These are phyloP conservation scores for Luvunga scandens DNA, from an alignment of 345 rosid genomes.

Conservation along the genomic window DNA sequence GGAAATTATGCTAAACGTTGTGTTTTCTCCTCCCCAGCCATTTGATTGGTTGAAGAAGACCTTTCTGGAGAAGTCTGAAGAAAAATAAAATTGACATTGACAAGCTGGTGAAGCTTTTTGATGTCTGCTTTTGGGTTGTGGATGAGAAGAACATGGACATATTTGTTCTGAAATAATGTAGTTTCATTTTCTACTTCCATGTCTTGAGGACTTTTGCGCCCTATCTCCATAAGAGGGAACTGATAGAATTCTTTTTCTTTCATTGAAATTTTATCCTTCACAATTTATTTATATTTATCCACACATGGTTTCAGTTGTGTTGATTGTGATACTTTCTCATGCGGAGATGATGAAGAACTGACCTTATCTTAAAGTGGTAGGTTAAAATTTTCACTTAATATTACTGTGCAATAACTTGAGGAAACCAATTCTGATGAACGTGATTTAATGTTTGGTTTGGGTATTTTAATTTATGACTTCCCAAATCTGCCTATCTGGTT, in stretches of 20 bases:
- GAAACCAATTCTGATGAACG: not conserved
- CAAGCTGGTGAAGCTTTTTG: not conserved
- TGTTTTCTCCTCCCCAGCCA: constrained; percentile 48
- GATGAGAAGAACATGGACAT: constrained; percentile 8
- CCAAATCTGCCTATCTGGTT: not conserved
- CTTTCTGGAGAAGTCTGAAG: constrained; percentile 62
- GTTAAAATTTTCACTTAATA: too few species aligned
- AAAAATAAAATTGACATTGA: constrained; percentile 26
- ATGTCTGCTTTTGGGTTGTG: constrained; percentile 13
- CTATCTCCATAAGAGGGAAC: not conserved
- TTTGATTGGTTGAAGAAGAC: constrained; percentile 91
- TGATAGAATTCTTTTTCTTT: not conserved
- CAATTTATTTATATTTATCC: not conserved
- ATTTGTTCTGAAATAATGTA: constrained; percentile 27
- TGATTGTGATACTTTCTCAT: not conserved
- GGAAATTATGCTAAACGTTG: not conserved
- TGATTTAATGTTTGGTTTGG: not conserved
- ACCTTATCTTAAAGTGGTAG: not conserved
- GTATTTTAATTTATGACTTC: not conserved
- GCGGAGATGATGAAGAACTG: not conserved
- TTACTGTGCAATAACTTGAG: too few species aligned
- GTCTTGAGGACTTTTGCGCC: constrained; percentile 13
- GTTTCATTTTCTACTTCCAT: constrained; percentile 5
- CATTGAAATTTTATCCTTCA: not conserved
- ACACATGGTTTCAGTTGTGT: not conserved